Percentiles rank a stretch among this genome's conserved stretches.
phyloP scores from a whole-genome alignment of 805 yeast species.

The Schwanniomyces vanrijiae region DNA sequence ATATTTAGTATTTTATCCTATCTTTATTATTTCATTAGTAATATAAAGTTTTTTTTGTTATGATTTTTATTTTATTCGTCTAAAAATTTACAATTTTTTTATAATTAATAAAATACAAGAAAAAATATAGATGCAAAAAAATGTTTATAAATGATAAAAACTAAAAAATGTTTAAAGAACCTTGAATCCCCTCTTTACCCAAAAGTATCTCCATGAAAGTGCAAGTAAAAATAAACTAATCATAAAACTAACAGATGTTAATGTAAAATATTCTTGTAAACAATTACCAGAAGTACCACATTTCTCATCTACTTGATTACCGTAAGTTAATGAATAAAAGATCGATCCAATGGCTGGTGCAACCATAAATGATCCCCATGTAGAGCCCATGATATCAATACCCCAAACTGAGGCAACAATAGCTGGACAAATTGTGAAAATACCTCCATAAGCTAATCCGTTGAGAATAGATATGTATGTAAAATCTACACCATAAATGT shows the following conservation, averaged over 20 bases:
- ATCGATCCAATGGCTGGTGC: slow-evolving; percentile 86
- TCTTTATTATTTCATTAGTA: too few species aligned
- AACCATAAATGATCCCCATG: slow-evolving; percentile 87
- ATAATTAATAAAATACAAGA: not conserved
- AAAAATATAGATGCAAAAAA: not conserved
- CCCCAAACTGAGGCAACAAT: slow-evolving; percentile 86
- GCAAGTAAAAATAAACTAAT: slow-evolving; percentile 24
- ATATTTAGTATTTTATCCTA: too few species aligned
- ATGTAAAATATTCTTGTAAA: slow-evolving; percentile 25
- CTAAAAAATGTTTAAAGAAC: slow-evolving; percentile 13
- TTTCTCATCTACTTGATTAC: slow-evolving; percentile 53
- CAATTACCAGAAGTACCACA: slow-evolving; percentile 14
- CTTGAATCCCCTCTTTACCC: slow-evolving; percentile 29
- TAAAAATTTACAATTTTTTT: too few species aligned
- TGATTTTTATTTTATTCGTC: too few species aligned
- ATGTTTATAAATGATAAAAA: not conserved
- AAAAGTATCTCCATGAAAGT: slow-evolving; percentile 27
- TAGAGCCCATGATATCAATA: slow-evolving; percentile 80
- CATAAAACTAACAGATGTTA: slow-evolving; percentile 24
- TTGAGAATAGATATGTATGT: slow-evolving; percentile 44
- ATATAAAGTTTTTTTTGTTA: too few species aligned
- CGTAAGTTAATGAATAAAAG: slow-evolving; percentile 68
- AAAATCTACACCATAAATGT: slow-evolving; percentile 16
- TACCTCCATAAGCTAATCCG: slow-evolving; percentile 78
- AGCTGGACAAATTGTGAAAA: slow-evolving; percentile 86